A percentile compares a stretch with the other conserved stretches of the same genome.
These are phyloP conservation scores for Pythium oligandrum DNA, from an alignment of 352 stramenopile genomes.

Conservation along the genomic window DNA sequence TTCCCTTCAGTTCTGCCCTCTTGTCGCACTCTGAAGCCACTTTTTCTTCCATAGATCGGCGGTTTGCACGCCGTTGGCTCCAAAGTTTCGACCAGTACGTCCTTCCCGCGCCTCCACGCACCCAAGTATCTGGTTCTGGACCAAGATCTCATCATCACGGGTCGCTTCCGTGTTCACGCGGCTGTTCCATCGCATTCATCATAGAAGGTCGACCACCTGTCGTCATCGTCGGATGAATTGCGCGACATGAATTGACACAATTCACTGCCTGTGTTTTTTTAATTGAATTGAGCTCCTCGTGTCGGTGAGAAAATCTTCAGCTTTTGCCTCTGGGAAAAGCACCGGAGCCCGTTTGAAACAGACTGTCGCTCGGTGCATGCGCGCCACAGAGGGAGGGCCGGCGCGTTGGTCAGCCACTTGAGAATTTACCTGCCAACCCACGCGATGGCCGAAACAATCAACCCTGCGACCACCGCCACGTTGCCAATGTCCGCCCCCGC, in stretches of 20 bases:
- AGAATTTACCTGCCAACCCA: too few species aligned
- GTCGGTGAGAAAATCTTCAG: too few species aligned
- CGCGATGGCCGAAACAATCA: too few species aligned
- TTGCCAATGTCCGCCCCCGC: too few species aligned
- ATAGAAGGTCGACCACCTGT: too few species aligned
- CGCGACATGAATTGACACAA: constrained; percentile 5
- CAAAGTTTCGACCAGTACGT: constrained; percentile 14
- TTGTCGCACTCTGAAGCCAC: background rate
- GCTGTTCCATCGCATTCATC: too few species aligned
- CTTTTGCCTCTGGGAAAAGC: too few species aligned
- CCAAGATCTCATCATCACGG: constrained; percentile 46
- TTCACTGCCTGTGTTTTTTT: constrained; percentile 7
- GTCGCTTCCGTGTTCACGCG: constrained; percentile 1
- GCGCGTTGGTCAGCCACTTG: too few species aligned
- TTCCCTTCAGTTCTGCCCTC: background rate
- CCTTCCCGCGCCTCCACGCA: constrained; percentile 31
- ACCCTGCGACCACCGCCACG: too few species aligned
- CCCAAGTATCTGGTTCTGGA: constrained; percentile 31
- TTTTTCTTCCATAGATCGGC: constrained; percentile 34
- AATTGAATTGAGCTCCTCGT: background rate
- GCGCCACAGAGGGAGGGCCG: too few species aligned
- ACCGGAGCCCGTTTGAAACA: too few species aligned
- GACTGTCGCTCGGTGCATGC: background rate
- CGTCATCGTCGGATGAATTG: constrained; percentile 1
- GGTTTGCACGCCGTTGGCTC: constrained; percentile 41